Base-by-base conservation (phyloP, 805 yeast genomes). In the Hanseniaspora meyeri region DNA sequence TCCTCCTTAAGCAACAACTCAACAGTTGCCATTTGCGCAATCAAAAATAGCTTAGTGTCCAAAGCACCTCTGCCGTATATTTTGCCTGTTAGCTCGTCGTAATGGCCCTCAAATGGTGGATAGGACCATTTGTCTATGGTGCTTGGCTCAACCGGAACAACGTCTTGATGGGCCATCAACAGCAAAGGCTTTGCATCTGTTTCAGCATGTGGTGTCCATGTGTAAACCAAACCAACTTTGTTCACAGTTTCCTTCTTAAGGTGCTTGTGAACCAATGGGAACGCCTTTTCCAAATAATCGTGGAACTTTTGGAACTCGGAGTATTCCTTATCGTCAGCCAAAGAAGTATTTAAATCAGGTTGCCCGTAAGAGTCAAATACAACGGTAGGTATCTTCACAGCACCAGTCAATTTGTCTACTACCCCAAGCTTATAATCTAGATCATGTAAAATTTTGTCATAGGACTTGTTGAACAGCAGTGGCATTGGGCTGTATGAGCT, bases 151-250 rank as follows among this genome's bases (percentile, higher is more conserved):
- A 83, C 82, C 1, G 93, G 93, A 27, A 85, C 93, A 2, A 81
- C 85, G 63, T 85, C 91, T 65, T 79, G 83, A 65, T 85, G 93
- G 2, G 88, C 89, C 63, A 82, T 77, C 51, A 84, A 70, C 65
- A 85, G 62, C 31, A 82, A 60, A 16, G 93, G 93, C 65, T 82
- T 81, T 58, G 80, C 68, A 3, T 65, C 51, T 14, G 60, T 32
- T 47, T 75, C 62, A 5, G 74, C 64, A 3, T 91, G 89, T 54
- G 73, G 64, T 72, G 80, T 63, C 76, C 85, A 77, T 19, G 84
- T 79, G 64, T 70, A 75, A 1, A 85, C 72, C 54, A 85, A 68
- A 6, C 84, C 87, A 60, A 79, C 77, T 9, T 78, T 72, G 65
- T 83, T 83, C 47, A 83, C 77, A 17, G 68, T 73, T 58, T 74